A percentile compares a stretch with the other conserved stretches of the same genome.
Evolutionary conservation across 257 asterid genomes (phyloP).

Genomic region (Solanum okadae): DNA sequence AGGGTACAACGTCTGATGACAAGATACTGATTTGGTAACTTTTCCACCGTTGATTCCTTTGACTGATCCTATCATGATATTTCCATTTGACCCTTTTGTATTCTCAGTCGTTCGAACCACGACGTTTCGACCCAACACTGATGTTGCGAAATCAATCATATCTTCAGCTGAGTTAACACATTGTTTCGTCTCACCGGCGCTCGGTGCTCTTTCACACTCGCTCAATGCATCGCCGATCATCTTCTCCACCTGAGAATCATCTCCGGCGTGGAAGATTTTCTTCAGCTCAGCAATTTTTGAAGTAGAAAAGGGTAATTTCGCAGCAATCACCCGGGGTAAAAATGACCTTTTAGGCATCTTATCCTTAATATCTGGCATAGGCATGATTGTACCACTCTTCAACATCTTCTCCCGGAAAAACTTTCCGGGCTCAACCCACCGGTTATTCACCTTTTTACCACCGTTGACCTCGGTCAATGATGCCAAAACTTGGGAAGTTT

Average conservation of each 20-base stretch:
- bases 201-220: slow-evolving; percentile 78
- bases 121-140: slow-evolving; percentile 67
- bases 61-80: slow-evolving; percentile 48
- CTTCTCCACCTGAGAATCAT: slow-evolving; percentile 32
- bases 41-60: slow-evolving; percentile 66
- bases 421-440: slow-evolving; percentile 80
- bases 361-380: slow-evolving; percentile 84
- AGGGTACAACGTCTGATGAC: slow-evolving; percentile 81
- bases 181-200: slow-evolving; percentile 72
- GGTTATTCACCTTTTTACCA: slow-evolving; percentile 24
- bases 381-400: slow-evolving; percentile 54
- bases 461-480: slow-evolving; percentile 8
- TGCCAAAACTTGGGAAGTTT: slow-evolving; percentile 7
- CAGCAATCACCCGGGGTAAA: slow-evolving; percentile 56
- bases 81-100: slow-evolving; percentile 34
- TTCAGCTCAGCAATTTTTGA: slow-evolving; percentile 41
- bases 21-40: slow-evolving; percentile 71
- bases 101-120: slow-evolving; percentile 51
- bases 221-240: slow-evolving; percentile 38
- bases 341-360: slow-evolving; percentile 93
- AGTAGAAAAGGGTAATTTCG: slow-evolving; percentile 80
- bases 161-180: slow-evolving; percentile 82
- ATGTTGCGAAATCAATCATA: slow-evolving; percentile 83
- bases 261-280: slow-evolving; percentile 56
- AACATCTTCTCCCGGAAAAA: slow-evolving; percentile 72